Conservation (phyloP, 2,329 filamentous ascomycete genomes). For the Apiospora pterosperma region DNA sequence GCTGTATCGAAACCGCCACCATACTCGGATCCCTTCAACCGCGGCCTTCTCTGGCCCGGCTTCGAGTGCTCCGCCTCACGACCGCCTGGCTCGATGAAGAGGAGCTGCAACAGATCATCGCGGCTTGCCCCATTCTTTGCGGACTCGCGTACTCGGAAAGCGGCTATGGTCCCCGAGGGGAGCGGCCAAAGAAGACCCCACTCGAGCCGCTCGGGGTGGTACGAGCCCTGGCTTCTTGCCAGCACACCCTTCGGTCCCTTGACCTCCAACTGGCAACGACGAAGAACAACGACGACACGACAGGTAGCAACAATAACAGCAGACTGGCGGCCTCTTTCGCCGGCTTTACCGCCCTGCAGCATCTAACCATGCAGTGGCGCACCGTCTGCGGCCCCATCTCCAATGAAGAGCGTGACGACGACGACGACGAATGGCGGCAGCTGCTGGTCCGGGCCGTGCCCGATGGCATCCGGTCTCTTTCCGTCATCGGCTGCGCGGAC, state of each 20-base stretch:
- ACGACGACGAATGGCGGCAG: neutral
- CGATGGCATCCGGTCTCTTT: neutral
- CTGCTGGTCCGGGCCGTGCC: neutral
- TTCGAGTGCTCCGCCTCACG: neutral
- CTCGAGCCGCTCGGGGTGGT: neutral
- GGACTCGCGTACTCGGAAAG: neutral
- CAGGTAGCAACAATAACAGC: neutral
- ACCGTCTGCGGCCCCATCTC: neutral
- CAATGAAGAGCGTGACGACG: neutral
- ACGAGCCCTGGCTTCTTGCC: neutral
- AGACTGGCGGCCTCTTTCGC: neutral
- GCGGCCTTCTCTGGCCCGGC: neutral
- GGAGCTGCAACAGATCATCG: neutral
- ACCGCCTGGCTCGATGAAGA: neutral
- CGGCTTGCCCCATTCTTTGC: neutral
- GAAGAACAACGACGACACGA: too few species aligned
- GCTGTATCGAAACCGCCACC: neutral
- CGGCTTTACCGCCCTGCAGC: neutral
- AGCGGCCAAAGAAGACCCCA: neutral
- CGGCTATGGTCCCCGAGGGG: neutral
- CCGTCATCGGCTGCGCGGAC: neutral
- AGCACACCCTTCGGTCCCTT: neutral
- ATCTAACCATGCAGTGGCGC: neutral
- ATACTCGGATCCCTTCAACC: neutral
- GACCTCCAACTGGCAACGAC: neutral